phyloP scores from a whole-genome alignment of 2,329 filamentous ascomycete genomes.

The Xylariaceae sp. region DNA sequence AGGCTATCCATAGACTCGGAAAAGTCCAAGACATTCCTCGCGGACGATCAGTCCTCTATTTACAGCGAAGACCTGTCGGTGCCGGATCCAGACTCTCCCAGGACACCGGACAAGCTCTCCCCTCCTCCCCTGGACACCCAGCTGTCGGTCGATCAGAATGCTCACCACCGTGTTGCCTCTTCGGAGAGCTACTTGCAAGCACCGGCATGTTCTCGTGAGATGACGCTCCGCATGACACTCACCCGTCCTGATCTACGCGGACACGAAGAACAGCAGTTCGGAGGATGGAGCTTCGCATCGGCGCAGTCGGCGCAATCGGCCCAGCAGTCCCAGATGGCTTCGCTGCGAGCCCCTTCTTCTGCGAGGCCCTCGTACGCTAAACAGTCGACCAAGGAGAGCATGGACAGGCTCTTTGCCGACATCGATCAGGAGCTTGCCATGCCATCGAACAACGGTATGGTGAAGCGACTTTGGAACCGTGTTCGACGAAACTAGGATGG shows the following conservation, averaged over 20 bases:
- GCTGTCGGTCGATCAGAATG: background rate
- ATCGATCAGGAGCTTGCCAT: constrained; percentile 43
- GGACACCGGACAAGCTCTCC: constrained; percentile 44
- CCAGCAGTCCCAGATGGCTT: constrained; percentile 11
- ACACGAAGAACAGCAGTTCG: constrained; percentile 64
- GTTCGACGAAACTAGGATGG: constrained; percentile 35
- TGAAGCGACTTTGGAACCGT: constrained; percentile 59
- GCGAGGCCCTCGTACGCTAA: constrained; percentile 23
- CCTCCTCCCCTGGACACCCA: constrained; percentile 24
- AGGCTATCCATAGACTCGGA: constrained; percentile 32
- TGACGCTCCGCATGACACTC: constrained; percentile 94
- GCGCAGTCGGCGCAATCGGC: background rate
- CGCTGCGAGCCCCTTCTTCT: constrained; percentile 25
- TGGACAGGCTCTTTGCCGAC: constrained; percentile 45
- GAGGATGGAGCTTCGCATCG: constrained; percentile 45
- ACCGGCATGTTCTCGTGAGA: constrained; percentile 63
- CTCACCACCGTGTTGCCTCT: too few species aligned
- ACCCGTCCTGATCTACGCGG: constrained; percentile 81
- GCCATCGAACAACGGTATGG: constrained; percentile 38
- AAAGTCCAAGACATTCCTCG: constrained; percentile 36
- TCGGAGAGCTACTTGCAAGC: constrained; percentile 40
- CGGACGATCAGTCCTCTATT: constrained; percentile 46
- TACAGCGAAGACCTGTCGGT: constrained; percentile 49
- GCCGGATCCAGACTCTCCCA: constrained; percentile 52
- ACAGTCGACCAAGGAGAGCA: constrained; percentile 40